Base-by-base conservation (phyloP, 2,329 filamentous ascomycete species). In the Zasmidium citrigriseum region DNA sequence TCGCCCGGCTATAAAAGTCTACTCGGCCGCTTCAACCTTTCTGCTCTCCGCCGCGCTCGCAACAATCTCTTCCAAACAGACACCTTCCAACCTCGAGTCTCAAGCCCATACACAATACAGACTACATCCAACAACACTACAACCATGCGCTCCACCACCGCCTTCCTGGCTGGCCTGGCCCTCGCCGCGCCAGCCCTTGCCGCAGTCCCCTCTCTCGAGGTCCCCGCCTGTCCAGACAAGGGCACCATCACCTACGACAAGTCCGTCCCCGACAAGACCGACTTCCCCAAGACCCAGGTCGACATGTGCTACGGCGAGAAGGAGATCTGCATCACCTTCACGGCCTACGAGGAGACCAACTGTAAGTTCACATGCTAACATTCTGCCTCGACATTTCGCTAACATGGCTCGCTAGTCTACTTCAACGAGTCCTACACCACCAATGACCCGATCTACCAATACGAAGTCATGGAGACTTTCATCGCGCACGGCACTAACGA, bases 401-500 rank as follows among this genome's bases (percentile, higher is more conserved):
- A 34, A 52, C 45, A 29, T 41, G 14, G 16, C 14, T 16, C 4
- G 4, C 14, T 16, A 41, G 34, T 60, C 54, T 64, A 49, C 53
- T 61, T 53, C 61, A 58, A 61, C 54, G n/a, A 34, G 10, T 24
- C 20, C 22, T 34, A 46, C 38, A 55, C 49, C 5, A 59, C 55
- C 14, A 59, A 62, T 23, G 61, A 60, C 54, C 52, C 59, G 9
- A 62, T 62, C 51, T 59, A 55, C 41, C 14, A 59, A n/a, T 62
- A 55, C 48, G 59, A 61, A 29, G 59, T 62, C 4, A 59, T 62
- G 59, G 61, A 62, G 48, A 46, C 59, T 22, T 62, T 64, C 52
- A 59, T 64, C 11, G 24, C 50, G 5, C 27, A 9, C 11, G 53
- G 56, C 21, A 59, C 38, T 23, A 34, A 51, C 22, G 52, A 53